phyloP scores from a whole-genome alignment of 257 asterid species.

The Plantago ovata region DNA sequence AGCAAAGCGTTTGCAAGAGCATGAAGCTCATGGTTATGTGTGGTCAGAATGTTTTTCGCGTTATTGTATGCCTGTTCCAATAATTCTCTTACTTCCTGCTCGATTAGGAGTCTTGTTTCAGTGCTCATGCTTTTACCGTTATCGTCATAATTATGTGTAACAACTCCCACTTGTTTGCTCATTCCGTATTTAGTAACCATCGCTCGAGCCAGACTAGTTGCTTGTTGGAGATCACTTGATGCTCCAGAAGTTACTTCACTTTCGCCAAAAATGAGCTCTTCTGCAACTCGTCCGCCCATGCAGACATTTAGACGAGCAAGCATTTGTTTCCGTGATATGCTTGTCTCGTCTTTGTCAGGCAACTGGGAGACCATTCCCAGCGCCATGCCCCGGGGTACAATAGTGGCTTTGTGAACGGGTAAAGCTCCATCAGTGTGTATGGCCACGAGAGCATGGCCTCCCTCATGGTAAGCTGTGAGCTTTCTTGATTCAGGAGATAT shows the following conservation, averaged over 20 bases:
- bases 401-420: conserved; percentile 89
- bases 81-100: conserved; percentile 59
- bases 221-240: conserved; percentile 69
- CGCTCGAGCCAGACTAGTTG: conserved; percentile 67
- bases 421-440: conserved; percentile 78
- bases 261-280: conserved; percentile 85
- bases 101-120: conserved; percentile 77
- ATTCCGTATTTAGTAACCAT: conserved; percentile 86
- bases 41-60: conserved; percentile 59
- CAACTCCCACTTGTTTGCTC: conserved; percentile 79
- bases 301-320: conserved; percentile 76
- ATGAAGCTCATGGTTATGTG: conserved; percentile 61
- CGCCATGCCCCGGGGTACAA: conserved; percentile 85
- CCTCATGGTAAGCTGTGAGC: conserved; percentile 86
- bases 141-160: conserved; percentile 68
- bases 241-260: conserved; percentile 88
- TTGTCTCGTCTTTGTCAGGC: conserved; percentile 80
- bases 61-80: conserved; percentile 65
- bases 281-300: conserved; percentile 96
- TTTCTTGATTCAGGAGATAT: conserved; percentile 72
- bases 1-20: conserved; percentile 82
- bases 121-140: conserved; percentile 93
- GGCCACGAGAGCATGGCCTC: conserved; percentile 95
- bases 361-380: conserved; percentile 91
- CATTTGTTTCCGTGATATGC: conserved; percentile 77